Percentiles rank a stretch among this genome's conserved stretches.
Evolutionary conservation across 495 filamentous ascomycete species (phyloP).

Genomic region (Neurospora tetraspora): DNA sequence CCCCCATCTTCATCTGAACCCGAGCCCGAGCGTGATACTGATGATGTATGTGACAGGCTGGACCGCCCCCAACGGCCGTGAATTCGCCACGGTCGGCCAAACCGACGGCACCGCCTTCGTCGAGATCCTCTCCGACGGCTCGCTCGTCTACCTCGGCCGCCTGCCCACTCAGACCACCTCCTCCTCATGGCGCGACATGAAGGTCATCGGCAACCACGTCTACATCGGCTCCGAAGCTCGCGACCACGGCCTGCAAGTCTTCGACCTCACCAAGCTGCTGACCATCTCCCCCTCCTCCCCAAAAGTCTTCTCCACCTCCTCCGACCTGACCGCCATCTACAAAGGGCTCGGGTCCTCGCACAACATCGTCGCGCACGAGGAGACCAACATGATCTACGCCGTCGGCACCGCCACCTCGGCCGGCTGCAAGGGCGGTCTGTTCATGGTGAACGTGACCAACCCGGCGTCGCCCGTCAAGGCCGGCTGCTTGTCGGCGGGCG

Average conservation of each 20-base stretch:
- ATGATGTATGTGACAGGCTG: slow-evolving; percentile 20
- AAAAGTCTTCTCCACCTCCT: slow-evolving; percentile 10
- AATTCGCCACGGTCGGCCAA: slow-evolving; percentile 41
- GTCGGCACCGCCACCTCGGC: slow-evolving; percentile 33
- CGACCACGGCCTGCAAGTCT: slow-evolving; percentile 38
- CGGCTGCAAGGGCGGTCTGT: slow-evolving; percentile 39
- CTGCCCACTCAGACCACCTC: slow-evolving; percentile 24
- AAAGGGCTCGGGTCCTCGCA: slow-evolving; percentile 16
- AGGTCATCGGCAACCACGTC: slow-evolving; percentile 30
- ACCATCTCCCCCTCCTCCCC: slow-evolving; percentile 10
- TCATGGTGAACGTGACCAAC: slow-evolving; percentile 43
- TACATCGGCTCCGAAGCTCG: slow-evolving; percentile 37
- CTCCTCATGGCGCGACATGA: slow-evolving; percentile 38
- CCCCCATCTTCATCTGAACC: neutral
- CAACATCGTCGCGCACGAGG: slow-evolving; percentile 43
- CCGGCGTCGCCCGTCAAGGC: slow-evolving; percentile 33
- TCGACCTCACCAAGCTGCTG: slow-evolving; percentile 35
- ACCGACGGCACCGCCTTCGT: slow-evolving; percentile 41
- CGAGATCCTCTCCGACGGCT: slow-evolving; percentile 31
- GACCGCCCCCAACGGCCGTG: slow-evolving; percentile 35
- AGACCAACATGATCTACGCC: slow-evolving; percentile 29
- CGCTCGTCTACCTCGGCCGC: slow-evolving; percentile 38
- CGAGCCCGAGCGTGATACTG: neutral
- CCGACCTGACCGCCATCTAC: slow-evolving; percentile 15
- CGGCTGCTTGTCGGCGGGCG: slow-evolving; percentile 41